phyloP scores from a whole-genome alignment of 2,329 filamentous ascomycete species.

The Basipetospora chlamydospora region DNA sequence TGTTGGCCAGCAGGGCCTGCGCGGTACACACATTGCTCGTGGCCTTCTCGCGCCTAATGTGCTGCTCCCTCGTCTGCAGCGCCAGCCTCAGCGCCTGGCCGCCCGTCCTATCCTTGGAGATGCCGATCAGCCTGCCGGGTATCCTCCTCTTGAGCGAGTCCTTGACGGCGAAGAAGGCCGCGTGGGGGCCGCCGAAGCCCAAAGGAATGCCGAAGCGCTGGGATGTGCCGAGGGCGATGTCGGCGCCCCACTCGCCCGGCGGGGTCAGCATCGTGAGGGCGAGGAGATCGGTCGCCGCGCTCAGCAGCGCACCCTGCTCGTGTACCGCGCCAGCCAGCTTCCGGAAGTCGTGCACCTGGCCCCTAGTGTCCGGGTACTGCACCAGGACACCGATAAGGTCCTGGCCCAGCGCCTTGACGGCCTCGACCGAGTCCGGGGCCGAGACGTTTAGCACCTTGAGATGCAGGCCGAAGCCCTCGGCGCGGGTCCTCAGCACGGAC shows the following conservation, averaged over 20 bases:
- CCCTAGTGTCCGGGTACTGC: constrained; percentile 89
- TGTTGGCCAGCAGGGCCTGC: constrained; percentile 85
- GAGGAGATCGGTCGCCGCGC: constrained; percentile 77
- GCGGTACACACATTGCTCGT: constrained; percentile 97
- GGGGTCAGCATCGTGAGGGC: constrained; percentile 78
- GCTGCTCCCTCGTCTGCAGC: constrained; percentile 86
- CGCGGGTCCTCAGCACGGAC: constrained; percentile 68
- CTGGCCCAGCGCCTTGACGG: constrained; percentile 60
- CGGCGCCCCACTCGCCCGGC: constrained; percentile 86
- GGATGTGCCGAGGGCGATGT: constrained; percentile 86
- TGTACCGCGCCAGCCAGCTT: constrained; percentile 64
- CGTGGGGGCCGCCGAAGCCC: constrained; percentile 88
- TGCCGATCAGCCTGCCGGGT: constrained; percentile 75
- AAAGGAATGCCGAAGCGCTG: constrained; percentile 87
- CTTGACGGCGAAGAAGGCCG: constrained; percentile 84
- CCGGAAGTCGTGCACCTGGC: constrained; percentile 63
- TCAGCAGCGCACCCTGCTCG: constrained; percentile 62
- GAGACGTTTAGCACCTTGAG: constrained; percentile 61
- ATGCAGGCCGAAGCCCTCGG: constrained; percentile 80
- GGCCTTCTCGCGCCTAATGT: constrained; percentile 90
- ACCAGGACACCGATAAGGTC: constrained; percentile 79
- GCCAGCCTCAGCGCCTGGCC: constrained; percentile 70
- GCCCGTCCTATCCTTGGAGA: constrained; percentile 82
- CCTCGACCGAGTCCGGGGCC: constrained; percentile 41
- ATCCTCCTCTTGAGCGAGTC: constrained; percentile 93